A percentile compares a stretch with the other conserved stretches of the same genome.
Conservation (phyloP, 2,329 filamentous ascomycete genomes). For the Raffaelea deltoideospora region DNA sequence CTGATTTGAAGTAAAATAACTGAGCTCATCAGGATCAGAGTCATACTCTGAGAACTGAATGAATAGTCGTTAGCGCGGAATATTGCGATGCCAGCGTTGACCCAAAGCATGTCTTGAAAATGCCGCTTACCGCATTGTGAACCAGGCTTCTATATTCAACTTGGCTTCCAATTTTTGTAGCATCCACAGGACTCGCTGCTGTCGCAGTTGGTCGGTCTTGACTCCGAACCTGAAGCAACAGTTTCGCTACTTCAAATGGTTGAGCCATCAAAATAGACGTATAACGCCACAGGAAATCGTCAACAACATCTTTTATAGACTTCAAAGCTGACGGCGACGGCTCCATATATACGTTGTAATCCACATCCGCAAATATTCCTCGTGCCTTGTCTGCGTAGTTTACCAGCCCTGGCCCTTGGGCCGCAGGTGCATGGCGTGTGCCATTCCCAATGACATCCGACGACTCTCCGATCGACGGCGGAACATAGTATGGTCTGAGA, state of each 20-base stretch:
- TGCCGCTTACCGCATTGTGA: conserved; percentile 1
- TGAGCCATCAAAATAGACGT: conserved; percentile 77
- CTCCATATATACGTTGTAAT: conserved; percentile 82
- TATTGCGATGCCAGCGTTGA: background rate
- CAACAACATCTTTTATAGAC: conserved; percentile 60
- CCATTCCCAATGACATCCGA: conserved; percentile 19
- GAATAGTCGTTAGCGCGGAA: too few species aligned
- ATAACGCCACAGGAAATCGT: conserved; percentile 86
- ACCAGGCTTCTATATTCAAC: too few species aligned
- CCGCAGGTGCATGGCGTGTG: conserved; percentile 12
- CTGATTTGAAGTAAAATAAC: conserved; percentile 63
- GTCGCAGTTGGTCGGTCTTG: too few species aligned
- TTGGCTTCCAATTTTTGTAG: too few species aligned
- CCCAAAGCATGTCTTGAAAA: background rate
- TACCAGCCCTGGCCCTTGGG: background rate
- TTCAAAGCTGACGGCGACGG: conserved; percentile 60
- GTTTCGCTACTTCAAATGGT: conserved; percentile 95
- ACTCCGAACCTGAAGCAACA: conserved; percentile 62
- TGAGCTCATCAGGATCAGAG: conserved; percentile 62
- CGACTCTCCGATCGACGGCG: conserved; percentile 37
- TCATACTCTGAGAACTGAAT: conserved; percentile 40
- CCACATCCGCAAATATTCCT: conserved; percentile 76
- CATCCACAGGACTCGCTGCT: too few species aligned
- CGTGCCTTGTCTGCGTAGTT: conserved; percentile 51
- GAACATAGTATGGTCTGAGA: conserved; percentile 55